These are phyloP conservation scores for Hemileccinum rubropunctum DNA, from an alignment of 768 basidiomycete species.

Conservation along the genomic window DNA sequence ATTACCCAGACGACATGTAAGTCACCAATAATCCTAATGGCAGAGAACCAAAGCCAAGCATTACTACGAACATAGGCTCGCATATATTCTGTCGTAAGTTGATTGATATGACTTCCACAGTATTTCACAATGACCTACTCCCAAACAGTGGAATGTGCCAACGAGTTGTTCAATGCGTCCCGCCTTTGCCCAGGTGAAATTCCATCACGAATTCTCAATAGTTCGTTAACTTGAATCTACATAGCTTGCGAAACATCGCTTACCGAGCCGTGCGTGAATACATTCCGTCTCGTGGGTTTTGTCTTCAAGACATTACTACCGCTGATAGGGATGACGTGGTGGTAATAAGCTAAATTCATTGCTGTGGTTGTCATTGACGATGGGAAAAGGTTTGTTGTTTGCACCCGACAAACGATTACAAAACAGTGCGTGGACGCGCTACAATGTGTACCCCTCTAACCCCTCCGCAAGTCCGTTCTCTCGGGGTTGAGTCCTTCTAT, in stretches of 20 bases:
- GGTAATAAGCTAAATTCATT: constrained; percentile 32
- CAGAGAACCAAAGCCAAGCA: background rate
- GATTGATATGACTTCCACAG: background rate
- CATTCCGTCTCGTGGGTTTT: background rate
- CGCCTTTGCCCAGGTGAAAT: constrained; percentile 71
- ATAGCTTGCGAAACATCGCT: constrained; percentile 79
- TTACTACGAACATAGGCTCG: constrained; percentile 50
- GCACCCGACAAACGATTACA: constrained; percentile 87
- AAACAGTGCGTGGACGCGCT: constrained; percentile 61
- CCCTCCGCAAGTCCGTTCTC: constrained; percentile 63
- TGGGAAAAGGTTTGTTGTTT: constrained; percentile 66
- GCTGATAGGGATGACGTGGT: constrained; percentile 51
- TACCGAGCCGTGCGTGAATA: constrained; percentile 63
- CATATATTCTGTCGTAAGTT: constrained; percentile 79
- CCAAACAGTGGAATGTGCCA: constrained; percentile 73
- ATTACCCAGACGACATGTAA: constrained; percentile 52
- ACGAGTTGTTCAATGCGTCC: constrained; percentile 74
- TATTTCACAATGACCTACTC: background rate
- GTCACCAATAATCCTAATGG: constrained; percentile 15
- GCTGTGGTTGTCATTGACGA: constrained; percentile 1
- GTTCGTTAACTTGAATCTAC: constrained; percentile 4
- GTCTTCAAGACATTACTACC: background rate
- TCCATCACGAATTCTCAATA: background rate
- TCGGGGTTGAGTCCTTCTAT: constrained; percentile 75
- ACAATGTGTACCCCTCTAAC: constrained; percentile 2